These are phyloP conservation scores for Dispira simplex DNA, from an alignment of 192 early-diverging fungal species.

Conservation along the genomic window DNA sequence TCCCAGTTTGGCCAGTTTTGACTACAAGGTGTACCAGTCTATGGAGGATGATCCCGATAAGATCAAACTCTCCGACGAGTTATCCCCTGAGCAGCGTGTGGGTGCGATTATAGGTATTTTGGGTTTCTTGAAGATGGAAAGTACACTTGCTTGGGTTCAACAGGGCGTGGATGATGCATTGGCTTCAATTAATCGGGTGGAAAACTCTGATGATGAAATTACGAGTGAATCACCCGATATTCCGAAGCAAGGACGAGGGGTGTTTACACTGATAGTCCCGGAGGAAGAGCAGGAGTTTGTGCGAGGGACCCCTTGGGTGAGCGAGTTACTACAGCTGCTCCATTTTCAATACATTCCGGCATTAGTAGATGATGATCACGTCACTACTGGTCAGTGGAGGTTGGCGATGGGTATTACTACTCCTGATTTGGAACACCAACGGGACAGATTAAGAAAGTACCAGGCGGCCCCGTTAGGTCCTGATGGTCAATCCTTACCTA, in stretches of 20 bases:
- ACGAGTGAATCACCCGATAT: not conserved
- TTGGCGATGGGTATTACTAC: not conserved
- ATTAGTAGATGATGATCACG: not conserved
- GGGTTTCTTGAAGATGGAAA: not conserved
- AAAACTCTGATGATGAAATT: not conserved
- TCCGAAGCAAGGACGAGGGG: not conserved
- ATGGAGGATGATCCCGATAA: not conserved
- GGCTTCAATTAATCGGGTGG: not conserved
- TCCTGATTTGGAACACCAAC: not conserved
- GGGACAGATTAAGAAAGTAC: not conserved
- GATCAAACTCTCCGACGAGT: not conserved
- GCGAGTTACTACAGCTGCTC: not conserved
- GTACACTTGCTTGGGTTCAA: not conserved
- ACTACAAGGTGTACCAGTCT: not conserved
- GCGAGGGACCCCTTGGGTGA: not conserved
- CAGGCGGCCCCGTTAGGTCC: not conserved
- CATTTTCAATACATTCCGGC: not conserved
- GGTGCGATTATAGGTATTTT: constrained; percentile 1
- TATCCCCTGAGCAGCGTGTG: not conserved
- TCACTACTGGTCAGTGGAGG: not conserved
- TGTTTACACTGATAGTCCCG: not conserved
- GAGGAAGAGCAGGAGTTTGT: not conserved
- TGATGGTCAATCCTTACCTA: not conserved
- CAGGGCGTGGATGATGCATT: not conserved
- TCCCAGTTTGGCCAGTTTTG: not conserved